These are phyloP conservation scores for Carex cristatella DNA, from an alignment of 176 grass and related monocot genomes.

Conservation along the genomic window DNA sequence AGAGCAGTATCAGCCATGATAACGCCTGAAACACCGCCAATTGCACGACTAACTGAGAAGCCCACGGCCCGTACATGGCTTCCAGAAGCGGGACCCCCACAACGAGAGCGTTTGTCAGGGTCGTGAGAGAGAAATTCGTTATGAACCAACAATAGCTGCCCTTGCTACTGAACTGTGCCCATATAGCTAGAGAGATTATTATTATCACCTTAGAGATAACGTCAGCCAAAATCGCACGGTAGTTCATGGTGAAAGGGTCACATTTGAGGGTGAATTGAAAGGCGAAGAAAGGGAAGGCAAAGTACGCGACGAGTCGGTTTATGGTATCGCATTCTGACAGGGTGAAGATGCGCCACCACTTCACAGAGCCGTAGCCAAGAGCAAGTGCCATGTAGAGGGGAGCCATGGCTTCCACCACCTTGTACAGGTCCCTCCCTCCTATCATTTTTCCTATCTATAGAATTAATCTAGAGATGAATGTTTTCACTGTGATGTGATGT, in stretches of 20 bases:
- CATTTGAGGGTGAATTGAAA: slow-evolving; percentile 93
- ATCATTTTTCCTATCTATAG: slow-evolving; percentile 45
- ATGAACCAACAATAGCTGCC: slow-evolving; percentile 59
- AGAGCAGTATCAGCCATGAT: slow-evolving; percentile 61
- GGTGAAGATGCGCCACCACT: slow-evolving; percentile 93
- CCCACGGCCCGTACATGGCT: slow-evolving; percentile 96
- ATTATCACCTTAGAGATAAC: slow-evolving; percentile 69
- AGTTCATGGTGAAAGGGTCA: slow-evolving; percentile 94
- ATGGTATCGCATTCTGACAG: slow-evolving; percentile 84
- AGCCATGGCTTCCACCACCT: slow-evolving; percentile 73
- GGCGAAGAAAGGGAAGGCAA: slow-evolving; percentile 82
- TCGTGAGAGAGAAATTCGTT: slow-evolving; percentile 66
- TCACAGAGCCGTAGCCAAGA: slow-evolving; percentile 73
- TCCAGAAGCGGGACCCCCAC: slow-evolving; percentile 70
- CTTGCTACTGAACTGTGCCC: slow-evolving; percentile 48
- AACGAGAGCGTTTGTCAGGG: slow-evolving; percentile 79
- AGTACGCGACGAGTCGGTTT: slow-evolving; percentile 82
- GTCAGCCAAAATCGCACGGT: slow-evolving; percentile 74
- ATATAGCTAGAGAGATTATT: slow-evolving; percentile 43
- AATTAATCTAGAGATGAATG: neutral
- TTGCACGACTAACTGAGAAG: slow-evolving; percentile 89
- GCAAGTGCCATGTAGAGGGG: slow-evolving; percentile 84
- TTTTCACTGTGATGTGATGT: neutral
- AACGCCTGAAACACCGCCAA: slow-evolving; percentile 81
- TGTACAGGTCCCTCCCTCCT: slow-evolving; percentile 65